Conservation (phyloP, 805 yeast species). For the Wickerhamiella kurtzmanii region DNA sequence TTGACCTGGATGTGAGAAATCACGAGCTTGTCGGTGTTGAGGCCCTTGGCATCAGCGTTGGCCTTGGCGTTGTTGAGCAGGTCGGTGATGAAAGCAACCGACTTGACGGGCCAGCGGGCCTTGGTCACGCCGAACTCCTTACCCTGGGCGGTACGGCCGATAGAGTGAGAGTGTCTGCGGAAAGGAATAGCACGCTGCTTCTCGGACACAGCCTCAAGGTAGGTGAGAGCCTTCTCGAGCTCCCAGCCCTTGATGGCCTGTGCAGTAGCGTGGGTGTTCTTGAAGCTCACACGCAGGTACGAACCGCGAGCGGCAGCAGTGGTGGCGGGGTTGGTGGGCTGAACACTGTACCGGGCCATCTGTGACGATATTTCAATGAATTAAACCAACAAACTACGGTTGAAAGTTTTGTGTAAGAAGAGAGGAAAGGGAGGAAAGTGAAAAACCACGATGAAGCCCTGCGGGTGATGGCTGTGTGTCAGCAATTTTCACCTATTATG, state of each 20-base stretch:
- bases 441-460: not conserved
- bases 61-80: constrained; percentile 95
- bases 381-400: not conserved
- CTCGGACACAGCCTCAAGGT: constrained; percentile 91
- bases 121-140: constrained; percentile 99
- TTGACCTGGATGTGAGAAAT: constrained; percentile 98
- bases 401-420: not conserved
- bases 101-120: constrained; percentile 99
- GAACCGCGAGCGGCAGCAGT: constrained; percentile 99
- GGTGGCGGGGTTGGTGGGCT: constrained; percentile 98
- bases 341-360: constrained; percentile 99
- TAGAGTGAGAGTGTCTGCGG: constrained; percentile 93
- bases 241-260: constrained; percentile 98
- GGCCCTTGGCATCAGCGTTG: constrained; percentile 98
- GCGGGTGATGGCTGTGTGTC: not conserved
- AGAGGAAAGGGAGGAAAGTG: not conserved
- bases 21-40: constrained; percentile 86
- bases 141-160: constrained; percentile 99
- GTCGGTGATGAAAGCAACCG: constrained; percentile 89
- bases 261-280: constrained; percentile 99
- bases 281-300: constrained; percentile 97
- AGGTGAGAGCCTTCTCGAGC: constrained; percentile 86
- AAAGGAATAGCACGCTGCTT: constrained; percentile 99
- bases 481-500: not conserved
- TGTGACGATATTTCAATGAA: constrained; percentile 6